Percentiles rank a stretch among this genome's conserved stretches.
These are phyloP conservation scores for Eimeria necatrix DNA, from an alignment of 169 alveolate species.

Conservation along the genomic window DNA sequence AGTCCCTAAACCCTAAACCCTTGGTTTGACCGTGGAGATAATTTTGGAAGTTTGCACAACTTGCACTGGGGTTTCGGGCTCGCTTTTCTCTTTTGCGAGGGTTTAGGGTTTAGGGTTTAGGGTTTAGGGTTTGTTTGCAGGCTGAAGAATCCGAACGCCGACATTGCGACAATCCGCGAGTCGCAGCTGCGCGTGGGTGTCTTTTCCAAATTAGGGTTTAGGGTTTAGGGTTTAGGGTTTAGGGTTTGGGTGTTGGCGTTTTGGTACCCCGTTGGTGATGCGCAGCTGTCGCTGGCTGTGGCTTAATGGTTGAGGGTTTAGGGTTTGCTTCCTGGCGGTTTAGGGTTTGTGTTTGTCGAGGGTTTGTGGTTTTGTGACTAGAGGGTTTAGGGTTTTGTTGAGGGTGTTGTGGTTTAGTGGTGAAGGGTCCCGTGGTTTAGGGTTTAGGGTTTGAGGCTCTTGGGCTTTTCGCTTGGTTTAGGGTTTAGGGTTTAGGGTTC, in stretches of 20 bases:
- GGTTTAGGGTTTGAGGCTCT: too few relatives aligned
- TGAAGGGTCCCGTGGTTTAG: too few relatives aligned
- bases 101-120: conserved; percentile 39
- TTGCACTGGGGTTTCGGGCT: neutral
- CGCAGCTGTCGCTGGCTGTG: neutral
- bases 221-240: conserved; percentile 55
- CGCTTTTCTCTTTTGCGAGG: too few relatives aligned
- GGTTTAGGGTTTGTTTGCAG: conserved; percentile 34
- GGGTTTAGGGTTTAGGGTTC: too few relatives aligned
- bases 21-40: neutral
- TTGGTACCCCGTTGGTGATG: too few relatives aligned
- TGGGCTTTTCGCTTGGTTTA: too few relatives aligned
- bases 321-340: neutral
- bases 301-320: conserved; percentile 19
- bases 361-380: too few relatives aligned
- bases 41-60: neutral
- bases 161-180: conserved; percentile 75
- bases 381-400: too few relatives aligned
- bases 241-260: neutral
- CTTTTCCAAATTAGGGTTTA: neutral
- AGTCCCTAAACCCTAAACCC: neutral
- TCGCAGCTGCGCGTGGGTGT: conserved; percentile 72
- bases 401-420: too few relatives aligned
- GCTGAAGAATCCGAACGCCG: conserved; percentile 78
- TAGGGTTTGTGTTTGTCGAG: neutral